phyloP scores from a whole-genome alignment of 2,329 filamentous ascomycete species.

The Fusarium devonianum region DNA sequence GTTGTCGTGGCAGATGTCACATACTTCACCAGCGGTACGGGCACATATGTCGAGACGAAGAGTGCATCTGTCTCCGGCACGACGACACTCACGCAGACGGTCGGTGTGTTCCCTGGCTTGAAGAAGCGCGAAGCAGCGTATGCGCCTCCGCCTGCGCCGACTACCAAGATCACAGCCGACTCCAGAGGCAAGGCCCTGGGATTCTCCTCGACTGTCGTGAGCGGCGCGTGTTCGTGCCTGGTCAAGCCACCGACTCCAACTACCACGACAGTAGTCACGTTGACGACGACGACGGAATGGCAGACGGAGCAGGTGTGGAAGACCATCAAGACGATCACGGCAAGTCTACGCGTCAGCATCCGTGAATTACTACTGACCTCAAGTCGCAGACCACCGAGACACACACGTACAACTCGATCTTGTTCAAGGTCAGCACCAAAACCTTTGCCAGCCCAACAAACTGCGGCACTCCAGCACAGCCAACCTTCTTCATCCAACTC shows the following conservation, averaged over 20 bases:
- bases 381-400: background rate
- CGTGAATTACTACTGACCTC: background rate
- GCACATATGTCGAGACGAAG: background rate
- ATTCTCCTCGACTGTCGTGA: background rate
- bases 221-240: conserved; percentile 10
- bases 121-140: background rate
- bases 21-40: background rate
- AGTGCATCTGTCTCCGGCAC: background rate
- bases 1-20: background rate
- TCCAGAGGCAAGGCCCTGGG: background rate
- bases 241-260: conserved; percentile 7
- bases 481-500: conserved; percentile 17
- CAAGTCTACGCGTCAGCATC: background rate
- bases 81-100: background rate
- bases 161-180: conserved; percentile 1
- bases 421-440: background rate
- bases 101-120: conserved; percentile 2
- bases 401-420: background rate
- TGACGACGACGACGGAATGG: background rate
- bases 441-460: conserved; percentile 9
- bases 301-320: background rate
- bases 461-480: conserved; percentile 7
- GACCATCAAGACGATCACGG: background rate
- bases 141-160: background rate
- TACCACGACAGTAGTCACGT: background rate